A percentile compares a stretch with the other conserved stretches of the same genome.
Conservation (phyloP, 2,329 filamentous ascomycete genomes). For the Microthyrium microscopicum region DNA sequence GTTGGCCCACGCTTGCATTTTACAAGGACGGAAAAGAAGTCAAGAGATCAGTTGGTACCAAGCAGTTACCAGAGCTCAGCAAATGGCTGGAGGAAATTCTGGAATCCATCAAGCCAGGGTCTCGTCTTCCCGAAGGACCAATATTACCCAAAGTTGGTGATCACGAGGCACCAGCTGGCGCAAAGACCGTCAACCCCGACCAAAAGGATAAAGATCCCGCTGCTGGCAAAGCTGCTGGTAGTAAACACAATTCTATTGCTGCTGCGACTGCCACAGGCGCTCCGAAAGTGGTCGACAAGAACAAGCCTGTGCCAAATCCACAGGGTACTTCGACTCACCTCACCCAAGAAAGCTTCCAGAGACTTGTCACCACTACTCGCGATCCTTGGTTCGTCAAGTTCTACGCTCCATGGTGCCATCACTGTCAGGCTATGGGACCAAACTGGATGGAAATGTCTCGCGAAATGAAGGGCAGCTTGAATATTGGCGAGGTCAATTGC, state of each 20-base stretch:
- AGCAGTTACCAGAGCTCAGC: constrained; percentile 49
- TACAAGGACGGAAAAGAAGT: constrained; percentile 62
- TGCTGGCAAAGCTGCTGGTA: constrained; percentile 15
- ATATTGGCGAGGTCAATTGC: constrained; percentile 93
- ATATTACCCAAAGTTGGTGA: constrained; percentile 58
- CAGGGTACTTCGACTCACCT: constrained; percentile 60
- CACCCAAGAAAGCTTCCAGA: constrained; percentile 73
- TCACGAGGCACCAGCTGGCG: constrained; percentile 26
- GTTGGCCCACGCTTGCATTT: constrained; percentile 62
- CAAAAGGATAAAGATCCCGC: constrained; percentile 20
- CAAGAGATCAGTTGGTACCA: constrained; percentile 48
- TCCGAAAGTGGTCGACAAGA: constrained; percentile 25
- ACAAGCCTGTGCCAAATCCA: constrained; percentile 48
- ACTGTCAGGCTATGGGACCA: constrained; percentile 84
- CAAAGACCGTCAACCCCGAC: constrained; percentile 19
- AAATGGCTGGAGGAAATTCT: constrained; percentile 58
- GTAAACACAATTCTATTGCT: constrained; percentile 13
- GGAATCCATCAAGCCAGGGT: constrained; percentile 65
- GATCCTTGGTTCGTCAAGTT: constrained; percentile 99
- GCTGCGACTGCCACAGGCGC: constrained; percentile 13
- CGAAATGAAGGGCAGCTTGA: constrained; percentile 77
- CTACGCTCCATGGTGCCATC: constrained; percentile 91
- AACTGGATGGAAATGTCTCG: constrained; percentile 81
- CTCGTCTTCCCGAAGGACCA: constrained; percentile 49
- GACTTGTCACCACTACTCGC: constrained; percentile 65